Conservation (phyloP, 2,329 filamentous ascomycete genomes). For the Neoscytalidium dimidiatum region DNA sequence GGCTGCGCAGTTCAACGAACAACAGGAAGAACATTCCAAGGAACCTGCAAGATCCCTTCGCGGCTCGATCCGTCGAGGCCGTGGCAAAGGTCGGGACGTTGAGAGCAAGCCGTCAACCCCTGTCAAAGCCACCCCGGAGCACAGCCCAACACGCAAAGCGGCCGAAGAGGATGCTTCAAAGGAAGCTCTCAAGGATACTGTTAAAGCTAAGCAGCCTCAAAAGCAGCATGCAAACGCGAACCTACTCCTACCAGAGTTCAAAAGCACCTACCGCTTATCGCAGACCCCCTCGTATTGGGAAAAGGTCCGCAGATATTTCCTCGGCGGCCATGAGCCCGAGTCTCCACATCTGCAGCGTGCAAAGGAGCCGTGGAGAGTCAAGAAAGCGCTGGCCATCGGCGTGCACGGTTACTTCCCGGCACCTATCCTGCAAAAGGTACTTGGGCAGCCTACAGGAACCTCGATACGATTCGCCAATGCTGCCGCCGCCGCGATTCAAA, state of each 20-base stretch:
- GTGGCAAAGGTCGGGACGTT: conserved; percentile 28
- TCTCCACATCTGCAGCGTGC: conserved; percentile 69
- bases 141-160: conserved; percentile 27
- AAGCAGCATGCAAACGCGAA: conserved; percentile 53
- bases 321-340: conserved; percentile 54
- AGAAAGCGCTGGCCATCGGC: conserved; percentile 87
- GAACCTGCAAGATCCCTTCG: conserved; percentile 24
- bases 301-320: conserved; percentile 41
- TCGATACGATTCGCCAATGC: conserved; percentile 91
- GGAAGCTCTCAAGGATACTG: conserved; percentile 31
- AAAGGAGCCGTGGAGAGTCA: conserved; percentile 70
- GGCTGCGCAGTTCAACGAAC: conserved; percentile 54
- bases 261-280: conserved; percentile 61
- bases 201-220: conserved; percentile 26
- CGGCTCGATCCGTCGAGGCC: conserved; percentile 24
- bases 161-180: conserved; percentile 25
- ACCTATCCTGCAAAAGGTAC: conserved; percentile 80
- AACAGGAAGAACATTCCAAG: conserved; percentile 27
- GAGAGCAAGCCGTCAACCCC: conserved; percentile 40
- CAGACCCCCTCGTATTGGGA: conserved; percentile 49
- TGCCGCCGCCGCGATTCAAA: conserved; percentile 77
- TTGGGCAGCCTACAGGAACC: conserved; percentile 93
- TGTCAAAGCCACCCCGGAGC: conserved; percentile 30
- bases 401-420: conserved; percentile 94
- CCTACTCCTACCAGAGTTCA: conserved; percentile 69